Evolutionary conservation across 768 basidiomycete genomes (phyloP), one percentile per base, ranked within the genome.

Genomic region (Agaricus sinodeliciosus): DNA sequence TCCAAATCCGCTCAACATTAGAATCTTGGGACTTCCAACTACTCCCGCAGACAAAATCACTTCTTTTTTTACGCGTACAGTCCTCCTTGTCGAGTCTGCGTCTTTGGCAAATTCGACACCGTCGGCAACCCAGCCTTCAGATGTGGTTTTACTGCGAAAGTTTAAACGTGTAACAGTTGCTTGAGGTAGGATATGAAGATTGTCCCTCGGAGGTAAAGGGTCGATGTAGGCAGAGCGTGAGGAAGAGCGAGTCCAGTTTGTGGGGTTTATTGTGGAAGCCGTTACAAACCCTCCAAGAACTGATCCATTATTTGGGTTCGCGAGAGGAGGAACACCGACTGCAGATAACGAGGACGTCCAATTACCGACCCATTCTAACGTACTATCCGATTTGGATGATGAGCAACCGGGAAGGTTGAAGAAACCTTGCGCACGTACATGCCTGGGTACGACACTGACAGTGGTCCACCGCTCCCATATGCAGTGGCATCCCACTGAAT

Each of bases 191-290:
- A 85, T 77, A 59, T 77, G 77, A 36, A 85, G 69, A 12, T 84
- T 86, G 62, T 84, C 84, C 34, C 81, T 72, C 7, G 78, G 74
- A 2, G 81, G 77, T 13, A 81, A 67, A 2, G 80, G 70, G 65
- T 82, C 80, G 63, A 84, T 80, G 70, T 85, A 85, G 3, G 78
- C 84, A 0, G 81, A 75, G 53, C 77, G 73, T n/a, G 83, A 72
- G 66, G 85, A 85, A 0, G 79, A 81, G 43, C 84, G 76, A 11
- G 81, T 83, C 70, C 76, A 79, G 67, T 84, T 85, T 25, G 69
- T 51, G 1, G 79, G 78, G 66, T 85, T 85, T 62, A 88, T 81
- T 6, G 75, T 71, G 4, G 76, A 76, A 3, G 82, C 74, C 0
- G 81, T 72, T 60, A 85, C 72, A 60, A 78, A 79, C 4, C 71